Evolutionary conservation across 768 basidiomycete species (phyloP), one percentile per base, ranked within the genome.

Genomic region (Lactarius vividus): DNA sequence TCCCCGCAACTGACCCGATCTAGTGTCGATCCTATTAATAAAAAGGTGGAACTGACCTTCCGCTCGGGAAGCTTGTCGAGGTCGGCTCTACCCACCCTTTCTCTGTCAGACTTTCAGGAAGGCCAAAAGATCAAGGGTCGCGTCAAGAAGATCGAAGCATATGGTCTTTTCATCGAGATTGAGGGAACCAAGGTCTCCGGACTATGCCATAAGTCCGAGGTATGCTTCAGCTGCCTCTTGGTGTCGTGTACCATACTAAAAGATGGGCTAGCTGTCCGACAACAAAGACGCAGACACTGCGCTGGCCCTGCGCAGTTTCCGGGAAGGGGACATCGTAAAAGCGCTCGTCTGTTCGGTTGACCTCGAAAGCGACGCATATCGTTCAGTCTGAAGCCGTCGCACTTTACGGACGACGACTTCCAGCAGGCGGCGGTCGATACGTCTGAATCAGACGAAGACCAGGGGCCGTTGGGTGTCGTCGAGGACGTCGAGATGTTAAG

Each of bases 181-280:
- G 84, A 90, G n/a, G 89, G 84, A 20, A 88, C 92, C 0, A 91
- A 88, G 73, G 79, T 98, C 57, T 87, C 83, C 67, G 96, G 96
- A 6, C 81, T 99, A 13, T 99, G 96, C 75, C 96, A 98, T 75
- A 95, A 94, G 76, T 92, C 93, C 11, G 84, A 98, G 83, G 94
- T 89, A 71, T 60, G 81, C 73, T n/a, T 16, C 8, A 26, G 28
- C 35, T 10, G 11, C 26, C 20, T 37, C 37, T 18, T 26, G 8
- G 4, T 10, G 4, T 44, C 37, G 8, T 15, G 26, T 35, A 53
- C 23, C 28, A 44, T 59, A 28, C 59, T 62, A 23, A 58, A 58
- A 40, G 4, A n/a, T 37, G 5, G 28, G 63, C 23, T 68, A 97
- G 94, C 81, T 98, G 52, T 91, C 95, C 9, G 96, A 98, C 73